Conservation (phyloP, 1,139 yeast genomes). For the Kodamaea alishanica region DNA sequence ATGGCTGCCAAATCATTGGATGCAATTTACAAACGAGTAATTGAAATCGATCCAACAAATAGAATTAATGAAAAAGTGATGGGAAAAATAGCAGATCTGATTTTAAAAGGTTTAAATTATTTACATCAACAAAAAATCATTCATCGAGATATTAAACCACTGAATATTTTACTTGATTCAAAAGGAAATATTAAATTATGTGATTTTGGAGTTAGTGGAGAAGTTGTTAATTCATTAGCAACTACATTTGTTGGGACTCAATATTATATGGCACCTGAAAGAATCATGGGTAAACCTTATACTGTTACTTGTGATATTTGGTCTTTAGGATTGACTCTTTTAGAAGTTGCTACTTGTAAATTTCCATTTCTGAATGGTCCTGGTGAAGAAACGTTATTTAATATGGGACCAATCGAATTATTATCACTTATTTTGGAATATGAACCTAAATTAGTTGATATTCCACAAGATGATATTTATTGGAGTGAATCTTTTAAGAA, state of each 20-base stretch:
- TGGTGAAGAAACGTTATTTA: conserved; percentile 38
- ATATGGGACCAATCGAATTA: conserved; percentile 76
- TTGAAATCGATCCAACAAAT: conserved; percentile 63
- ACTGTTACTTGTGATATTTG: conserved; percentile 94
- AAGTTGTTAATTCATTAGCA: conserved; percentile 90
- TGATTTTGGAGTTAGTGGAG: conserved; percentile 98
- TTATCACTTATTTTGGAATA: conserved; percentile 76
- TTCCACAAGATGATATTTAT: conserved; percentile 65
- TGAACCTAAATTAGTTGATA: conserved; percentile 75
- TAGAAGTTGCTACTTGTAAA: conserved; percentile 87
- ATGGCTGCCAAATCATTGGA: conserved; percentile 93
- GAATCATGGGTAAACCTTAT: conserved; percentile 92
- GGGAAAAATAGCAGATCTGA: conserved; percentile 85
- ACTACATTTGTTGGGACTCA: conserved; percentile 97
- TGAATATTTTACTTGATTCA: conserved; percentile 72
- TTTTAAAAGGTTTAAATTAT: conserved; percentile 78
- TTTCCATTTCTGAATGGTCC: conserved; percentile 55
- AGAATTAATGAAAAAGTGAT: conserved; percentile 88
- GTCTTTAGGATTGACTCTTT: conserved; percentile 86
- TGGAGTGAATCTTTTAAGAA: conserved; percentile 86
- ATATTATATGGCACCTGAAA: conserved; percentile 97
- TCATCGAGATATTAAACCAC: conserved; percentile 93
- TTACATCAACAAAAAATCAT: conserved; percentile 83
- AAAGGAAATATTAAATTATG: conserved; percentile 85
- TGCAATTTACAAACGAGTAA: conserved; percentile 72